Evolutionary conservation across 139 green algal genomes (phyloP).

Genomic region (Gonium pectorale): DNA sequence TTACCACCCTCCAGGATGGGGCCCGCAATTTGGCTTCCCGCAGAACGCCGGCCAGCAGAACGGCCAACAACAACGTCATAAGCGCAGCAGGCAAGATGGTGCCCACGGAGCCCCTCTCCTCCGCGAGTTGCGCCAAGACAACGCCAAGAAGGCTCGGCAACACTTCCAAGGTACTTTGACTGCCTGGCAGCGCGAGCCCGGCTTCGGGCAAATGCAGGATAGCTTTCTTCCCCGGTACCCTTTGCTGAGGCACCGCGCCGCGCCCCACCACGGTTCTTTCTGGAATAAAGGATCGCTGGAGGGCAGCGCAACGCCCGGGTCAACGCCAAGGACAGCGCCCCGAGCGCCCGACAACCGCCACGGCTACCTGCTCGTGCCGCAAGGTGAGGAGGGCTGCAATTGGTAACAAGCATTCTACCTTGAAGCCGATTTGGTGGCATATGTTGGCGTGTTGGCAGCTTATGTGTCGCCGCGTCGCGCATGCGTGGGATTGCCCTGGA

Average conservation of each 20-base stretch:
- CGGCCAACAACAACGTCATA: too few relatives aligned
- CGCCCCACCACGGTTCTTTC: neutral
- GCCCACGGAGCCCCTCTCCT: too few relatives aligned
- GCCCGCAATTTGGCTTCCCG: too few relatives aligned
- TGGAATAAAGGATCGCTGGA: neutral
- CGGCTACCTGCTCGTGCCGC: neutral
- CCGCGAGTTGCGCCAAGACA: neutral
- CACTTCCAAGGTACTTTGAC: conserved; percentile 27
- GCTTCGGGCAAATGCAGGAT: neutral
- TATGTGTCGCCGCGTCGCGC: neutral
- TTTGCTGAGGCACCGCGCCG: too few relatives aligned
- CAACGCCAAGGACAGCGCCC: conserved; percentile 9
- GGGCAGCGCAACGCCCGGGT: neutral
- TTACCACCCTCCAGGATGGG: too few relatives aligned
- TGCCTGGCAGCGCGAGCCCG: neutral
- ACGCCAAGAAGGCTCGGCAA: neutral
- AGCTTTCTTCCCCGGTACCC: neutral
- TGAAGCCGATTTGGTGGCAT: neutral
- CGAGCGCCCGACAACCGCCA: conserved; percentile 14
- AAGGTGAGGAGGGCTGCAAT: neutral
- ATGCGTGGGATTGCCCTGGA: neutral
- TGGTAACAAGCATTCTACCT: neutral
- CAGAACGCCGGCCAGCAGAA: too few relatives aligned
- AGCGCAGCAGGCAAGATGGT: too few relatives aligned
- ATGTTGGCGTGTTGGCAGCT: neutral